Percentiles rank a stretch among this genome's conserved stretches.
Evolutionary conservation across 495 filamentous ascomycete genomes (phyloP).

Genomic region (Astrothelium macrocarpum): DNA sequence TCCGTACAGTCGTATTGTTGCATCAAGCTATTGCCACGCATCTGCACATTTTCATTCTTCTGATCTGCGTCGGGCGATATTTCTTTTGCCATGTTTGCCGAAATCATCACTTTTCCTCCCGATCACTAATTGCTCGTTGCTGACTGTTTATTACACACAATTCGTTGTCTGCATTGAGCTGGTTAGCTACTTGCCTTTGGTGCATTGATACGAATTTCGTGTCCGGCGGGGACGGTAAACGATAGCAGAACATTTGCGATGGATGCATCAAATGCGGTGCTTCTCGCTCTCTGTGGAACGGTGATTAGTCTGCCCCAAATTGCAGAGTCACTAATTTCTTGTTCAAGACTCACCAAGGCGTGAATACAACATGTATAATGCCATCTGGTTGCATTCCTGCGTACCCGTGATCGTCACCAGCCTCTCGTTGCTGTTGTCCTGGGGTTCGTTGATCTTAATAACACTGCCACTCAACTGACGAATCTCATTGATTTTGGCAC

Average conservation of each 20-base stretch:
- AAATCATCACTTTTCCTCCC: neutral
- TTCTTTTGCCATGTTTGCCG: too few species aligned
- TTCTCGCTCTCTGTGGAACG: constrained; percentile 36
- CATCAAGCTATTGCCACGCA: neutral
- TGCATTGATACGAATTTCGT: neutral
- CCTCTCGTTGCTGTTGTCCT: constrained; percentile 96
- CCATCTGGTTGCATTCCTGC: constrained; percentile 97
- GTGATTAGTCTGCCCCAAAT: neutral
- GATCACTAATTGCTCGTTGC: neutral
- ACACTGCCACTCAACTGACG: constrained; percentile 92
- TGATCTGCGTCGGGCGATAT: too few species aligned
- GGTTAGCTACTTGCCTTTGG: neutral
- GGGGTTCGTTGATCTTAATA: constrained; percentile 99
- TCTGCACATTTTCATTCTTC: too few species aligned
- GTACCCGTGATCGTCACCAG: constrained; percentile 96
- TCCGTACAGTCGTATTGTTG: neutral
- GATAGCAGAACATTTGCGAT: neutral
- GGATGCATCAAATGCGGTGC: constrained; percentile 30
- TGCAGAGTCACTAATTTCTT: neutral
- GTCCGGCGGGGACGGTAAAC: neutral
- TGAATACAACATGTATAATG: constrained; percentile 95
- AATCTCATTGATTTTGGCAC: constrained; percentile 99
- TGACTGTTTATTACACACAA: too few species aligned
- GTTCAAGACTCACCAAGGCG: constrained; percentile 68
- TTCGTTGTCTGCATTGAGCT: neutral